Evolutionary conservation across 495 filamentous ascomycete genomes (phyloP).

Genomic region (Daldinia decipiens): DNA sequence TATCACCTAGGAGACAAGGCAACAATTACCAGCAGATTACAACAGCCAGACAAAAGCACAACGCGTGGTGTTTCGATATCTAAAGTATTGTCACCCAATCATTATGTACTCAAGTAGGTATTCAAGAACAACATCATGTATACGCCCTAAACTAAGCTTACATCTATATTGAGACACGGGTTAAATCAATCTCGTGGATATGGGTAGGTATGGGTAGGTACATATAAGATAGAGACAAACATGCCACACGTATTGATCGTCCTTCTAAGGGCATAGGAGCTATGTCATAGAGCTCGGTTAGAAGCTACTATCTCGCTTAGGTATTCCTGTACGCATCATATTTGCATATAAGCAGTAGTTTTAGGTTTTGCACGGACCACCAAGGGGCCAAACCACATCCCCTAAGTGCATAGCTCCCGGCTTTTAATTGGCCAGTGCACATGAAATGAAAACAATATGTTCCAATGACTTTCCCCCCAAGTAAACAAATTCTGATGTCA

Average conservation of each 20-base stretch:
- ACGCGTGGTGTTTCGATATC: neutral
- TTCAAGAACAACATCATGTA: neutral
- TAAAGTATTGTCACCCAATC: neutral
- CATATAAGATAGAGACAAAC: no score
- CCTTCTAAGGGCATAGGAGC: neutral
- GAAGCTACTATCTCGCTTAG: neutral
- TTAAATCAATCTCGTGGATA: neutral
- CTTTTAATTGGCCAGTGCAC: slow-evolving; percentile 6
- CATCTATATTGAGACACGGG: neutral
- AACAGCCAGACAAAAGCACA: no score
- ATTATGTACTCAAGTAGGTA: neutral
- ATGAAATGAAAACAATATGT: slow-evolving; percentile 25
- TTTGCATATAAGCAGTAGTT: neutral
- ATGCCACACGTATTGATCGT: slow-evolving; percentile 1
- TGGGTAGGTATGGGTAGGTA: no score
- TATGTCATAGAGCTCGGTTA: slow-evolving; percentile 10
- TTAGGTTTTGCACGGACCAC: neutral
- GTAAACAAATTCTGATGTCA: slow-evolving; percentile 43
- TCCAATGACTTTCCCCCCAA: slow-evolving; percentile 30
- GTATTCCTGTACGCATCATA: neutral
- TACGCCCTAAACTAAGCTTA: neutral
- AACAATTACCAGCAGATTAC: neutral
- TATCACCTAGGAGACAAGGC: slow-evolving; percentile 17
- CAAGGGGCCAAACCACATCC: neutral
- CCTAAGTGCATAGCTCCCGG: neutral